These are phyloP conservation scores for Aspergillus campestris DNA, from an alignment of 495 filamentous ascomycete genomes.

Conservation along the genomic window DNA sequence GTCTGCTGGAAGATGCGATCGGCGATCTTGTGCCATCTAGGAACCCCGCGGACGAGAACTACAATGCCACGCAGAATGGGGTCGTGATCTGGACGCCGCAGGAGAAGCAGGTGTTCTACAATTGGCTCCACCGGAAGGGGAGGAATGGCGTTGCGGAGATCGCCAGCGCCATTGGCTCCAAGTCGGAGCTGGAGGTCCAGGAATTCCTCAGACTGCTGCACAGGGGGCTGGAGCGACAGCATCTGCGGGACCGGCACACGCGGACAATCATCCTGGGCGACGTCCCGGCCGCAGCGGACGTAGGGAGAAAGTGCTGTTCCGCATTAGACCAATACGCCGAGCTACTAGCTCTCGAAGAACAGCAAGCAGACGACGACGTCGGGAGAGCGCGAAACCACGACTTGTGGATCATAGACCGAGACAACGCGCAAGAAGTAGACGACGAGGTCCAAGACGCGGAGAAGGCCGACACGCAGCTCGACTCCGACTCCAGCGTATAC, in stretches of 20 bases:
- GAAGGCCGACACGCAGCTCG: not conserved
- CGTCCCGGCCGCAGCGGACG: constrained; percentile 64
- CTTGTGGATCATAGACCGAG: constrained; percentile 45
- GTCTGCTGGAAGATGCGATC: constrained; percentile 51
- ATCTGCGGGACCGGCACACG: constrained; percentile 15
- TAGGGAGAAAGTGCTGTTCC: constrained; percentile 54
- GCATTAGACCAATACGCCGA: constrained; percentile 64
- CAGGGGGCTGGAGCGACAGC: constrained; percentile 31
- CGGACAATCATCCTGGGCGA: constrained; percentile 27
- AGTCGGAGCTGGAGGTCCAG: constrained; percentile 64
- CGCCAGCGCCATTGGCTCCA: constrained; percentile 55
- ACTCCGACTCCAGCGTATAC: constrained; percentile 16
- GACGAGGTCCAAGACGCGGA: constrained; percentile 9
- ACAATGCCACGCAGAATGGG: constrained; percentile 51
- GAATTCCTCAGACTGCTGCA: constrained; percentile 58
- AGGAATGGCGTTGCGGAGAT: constrained; percentile 51
- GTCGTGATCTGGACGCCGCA: constrained; percentile 55
- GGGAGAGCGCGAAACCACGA: constrained; percentile 49
- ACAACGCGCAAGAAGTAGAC: constrained; percentile 33
- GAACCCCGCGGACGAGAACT: constrained; percentile 7
- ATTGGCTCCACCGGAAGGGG: constrained; percentile 52
- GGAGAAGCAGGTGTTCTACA: constrained; percentile 67
- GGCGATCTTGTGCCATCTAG: constrained; percentile 21
- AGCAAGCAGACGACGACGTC: constrained; percentile 41
- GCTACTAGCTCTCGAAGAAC: constrained; percentile 47